A percentile compares a stretch with the other conserved stretches of the same genome.
These are phyloP conservation scores for Diplodia mutila DNA, from an alignment of 2,329 filamentous ascomycete genomes.

Conservation along the genomic window DNA sequence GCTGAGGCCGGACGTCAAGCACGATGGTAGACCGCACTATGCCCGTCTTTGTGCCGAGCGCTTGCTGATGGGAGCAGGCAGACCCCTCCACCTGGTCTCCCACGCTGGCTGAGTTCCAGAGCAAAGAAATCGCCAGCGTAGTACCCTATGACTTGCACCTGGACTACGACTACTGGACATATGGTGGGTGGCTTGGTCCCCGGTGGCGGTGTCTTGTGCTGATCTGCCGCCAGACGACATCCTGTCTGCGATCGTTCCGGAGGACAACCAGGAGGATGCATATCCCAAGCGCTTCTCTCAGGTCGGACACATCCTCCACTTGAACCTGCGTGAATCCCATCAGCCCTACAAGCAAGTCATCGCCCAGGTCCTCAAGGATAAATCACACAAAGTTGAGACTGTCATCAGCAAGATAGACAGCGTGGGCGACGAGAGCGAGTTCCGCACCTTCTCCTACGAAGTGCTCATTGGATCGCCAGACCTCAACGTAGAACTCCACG, in stretches of 20 bases:
- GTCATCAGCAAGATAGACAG: conserved; percentile 96
- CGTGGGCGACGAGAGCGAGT: conserved; percentile 83
- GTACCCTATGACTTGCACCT: conserved; percentile 76
- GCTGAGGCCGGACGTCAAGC: conserved; percentile 48
- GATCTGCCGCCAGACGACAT: conserved; percentile 68
- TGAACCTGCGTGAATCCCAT: conserved; percentile 85
- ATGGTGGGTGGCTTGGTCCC: conserved; percentile 57
- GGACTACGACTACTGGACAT: conserved; percentile 85
- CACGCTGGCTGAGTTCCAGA: conserved; percentile 68
- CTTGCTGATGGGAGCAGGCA: conserved; percentile 48
- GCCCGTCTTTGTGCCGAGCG: not conserved
- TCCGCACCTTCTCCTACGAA: conserved; percentile 91
- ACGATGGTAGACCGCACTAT: conserved; percentile 36
- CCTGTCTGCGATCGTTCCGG: conserved; percentile 77
- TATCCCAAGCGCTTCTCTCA: conserved; percentile 85
- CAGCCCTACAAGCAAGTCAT: conserved; percentile 85
- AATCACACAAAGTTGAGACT: conserved; percentile 75
- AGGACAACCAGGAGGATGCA: conserved; percentile 76
- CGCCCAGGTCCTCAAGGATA: conserved; percentile 83
- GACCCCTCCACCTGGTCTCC: conserved; percentile 77
- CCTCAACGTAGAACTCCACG: conserved; percentile 78
- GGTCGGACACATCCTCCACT: conserved; percentile 86
- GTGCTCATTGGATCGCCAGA: conserved; percentile 81
- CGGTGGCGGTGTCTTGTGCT: not conserved
- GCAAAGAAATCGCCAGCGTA: conserved; percentile 69